Evolutionary conservation across 23 red algal species (phyloP), one percentile per base, ranked within the genome.

Genomic region (Chondrus crispus): DNA sequence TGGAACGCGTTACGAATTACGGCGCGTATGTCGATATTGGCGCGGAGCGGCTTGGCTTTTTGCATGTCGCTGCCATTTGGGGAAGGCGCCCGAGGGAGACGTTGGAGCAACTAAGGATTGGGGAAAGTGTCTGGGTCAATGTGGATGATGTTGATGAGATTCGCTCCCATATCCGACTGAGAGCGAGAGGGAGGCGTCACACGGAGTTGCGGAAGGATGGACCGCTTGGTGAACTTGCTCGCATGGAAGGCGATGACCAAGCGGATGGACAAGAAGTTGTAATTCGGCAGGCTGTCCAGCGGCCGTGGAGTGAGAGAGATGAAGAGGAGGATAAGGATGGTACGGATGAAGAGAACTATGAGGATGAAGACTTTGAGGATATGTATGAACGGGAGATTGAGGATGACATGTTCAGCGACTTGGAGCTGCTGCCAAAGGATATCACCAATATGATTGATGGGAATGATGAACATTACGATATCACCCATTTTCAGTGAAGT

Each of bases 21-120:
- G 96, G 96, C 16, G 96, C 90, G n/a, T 98, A 92, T 46, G 41
- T 98, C 14, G 96, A 98, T 82, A 82, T 98, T 24, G 96, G 96
- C 8, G 88, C 92, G 14, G 92, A 92, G 62, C 46, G 88, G 52
- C 79, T 91, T 28, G 96, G 57, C 24, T 98, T 98, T 95, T 45
- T 98, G 92, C 96, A 98, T 40, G 92, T 98, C 3, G 57, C 73
- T 8, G 87, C 71, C 1, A 13, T 98, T 5, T 98, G 92, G 87
- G 96, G 96, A 28, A 62, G 49, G 6, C 43, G 68, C 30, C 88
- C 71, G 82, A 89, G 92, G 46, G 82, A 90, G 19, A 98, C 96
- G 16, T 46, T 98, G 46, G 87, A 98, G 53, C 68, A 37, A 36
- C 63, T 98, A n/a, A 84, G 88, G 16, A 22, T 93, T 14, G 95